A percentile compares a stretch with the other conserved stretches of the same genome.
Evolutionary conservation across 805 yeast species (phyloP).

Genomic region (Zygotorulaspora chibaensis): DNA sequence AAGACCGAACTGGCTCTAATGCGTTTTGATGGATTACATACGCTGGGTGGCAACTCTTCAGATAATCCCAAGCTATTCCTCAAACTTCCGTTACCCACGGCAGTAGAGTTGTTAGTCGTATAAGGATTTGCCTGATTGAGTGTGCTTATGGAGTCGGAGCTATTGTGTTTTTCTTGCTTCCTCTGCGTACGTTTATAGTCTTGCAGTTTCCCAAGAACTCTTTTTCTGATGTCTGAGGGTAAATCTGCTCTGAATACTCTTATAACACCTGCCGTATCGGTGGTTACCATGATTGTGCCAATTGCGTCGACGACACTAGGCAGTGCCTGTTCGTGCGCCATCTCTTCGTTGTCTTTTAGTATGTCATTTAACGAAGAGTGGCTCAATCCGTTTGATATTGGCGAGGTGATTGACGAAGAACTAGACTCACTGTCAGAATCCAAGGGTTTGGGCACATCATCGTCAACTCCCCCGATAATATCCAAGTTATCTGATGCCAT

Average conservation of each 20-base stretch:
- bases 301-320: conserved; percentile 33
- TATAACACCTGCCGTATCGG: conserved; percentile 69
- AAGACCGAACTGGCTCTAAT: conserved; percentile 18
- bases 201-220: conserved; percentile 25
- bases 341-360: neutral
- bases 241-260: conserved; percentile 79
- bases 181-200: neutral
- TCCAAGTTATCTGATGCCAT: conserved; percentile 12
- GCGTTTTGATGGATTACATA: conserved; percentile 1
- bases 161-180: conserved; percentile 2
- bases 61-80: neutral
- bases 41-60: neutral
- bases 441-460: conserved; percentile 1
- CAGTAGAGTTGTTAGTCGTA: too few relatives aligned
- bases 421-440: conserved; percentile 9
- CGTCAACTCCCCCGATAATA: conserved; percentile 4
- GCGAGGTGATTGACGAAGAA: neutral
- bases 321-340: neutral
- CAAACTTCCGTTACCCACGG: neutral
- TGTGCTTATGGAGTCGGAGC: conserved; percentile 8
- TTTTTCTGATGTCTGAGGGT: conserved; percentile 46
- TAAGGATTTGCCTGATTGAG: neutral
- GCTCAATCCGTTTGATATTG: neutral
- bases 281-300: conserved; percentile 60
- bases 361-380: neutral